Base-by-base conservation (phyloP, 2,329 filamentous ascomycete species). In the Botryosphaeria dothidea region DNA sequence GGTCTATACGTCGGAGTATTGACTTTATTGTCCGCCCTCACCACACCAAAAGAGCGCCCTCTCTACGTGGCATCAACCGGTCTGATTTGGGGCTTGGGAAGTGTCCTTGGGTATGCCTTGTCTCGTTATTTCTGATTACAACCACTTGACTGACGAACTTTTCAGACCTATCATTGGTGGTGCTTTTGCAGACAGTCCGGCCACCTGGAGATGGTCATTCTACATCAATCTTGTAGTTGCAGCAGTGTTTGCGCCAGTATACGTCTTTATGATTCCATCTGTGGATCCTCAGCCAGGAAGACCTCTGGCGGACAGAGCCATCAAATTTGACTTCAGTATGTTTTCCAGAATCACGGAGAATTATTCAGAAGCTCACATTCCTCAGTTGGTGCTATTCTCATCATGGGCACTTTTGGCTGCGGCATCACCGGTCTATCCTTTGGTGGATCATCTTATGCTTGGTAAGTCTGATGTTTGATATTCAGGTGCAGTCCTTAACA, bases 81-180 rank as follows among this genome's bases (percentile, higher is more conserved):
- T 36, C 52, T 72, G 56, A 66, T 51, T 46, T 75, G 68, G 67
- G 74, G 72, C 45, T 61, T 68, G 17, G 72, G 70, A 7, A 65
- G 49, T 36, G 70, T 71, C 48, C 62, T 76, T 8, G n/a, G n/a
- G n/a, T n/a, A n/a, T n/a, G n/a, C n/a, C n/a, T n/a, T n/a, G n/a
- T n/a, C n/a, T n/a, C n/a, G n/a, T n/a, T n/a, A n/a, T n/a, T n/a
- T n/a, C n/a, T n/a, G n/a, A n/a, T n/a, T n/a, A n/a, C n/a, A n/a
- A n/a, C n/a, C n/a, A n/a, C n/a, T n/a, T n/a, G n/a, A n/a, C n/a
- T n/a, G n/a, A n/a, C n/a, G n/a, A n/a, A n/a, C n/a, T n/a, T n/a
- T n/a, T n/a, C n/a, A 73, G 74, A 11, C 75, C 75, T 11, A 66
- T 77, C 38, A 60, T 77, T n/a, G 75, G 74, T 1, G 76, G 74